Evolutionary conservation across 768 basidiomycete genomes (phyloP), one percentile per base, ranked within the genome.

Genomic region (Boletus subcaerulescens): DNA sequence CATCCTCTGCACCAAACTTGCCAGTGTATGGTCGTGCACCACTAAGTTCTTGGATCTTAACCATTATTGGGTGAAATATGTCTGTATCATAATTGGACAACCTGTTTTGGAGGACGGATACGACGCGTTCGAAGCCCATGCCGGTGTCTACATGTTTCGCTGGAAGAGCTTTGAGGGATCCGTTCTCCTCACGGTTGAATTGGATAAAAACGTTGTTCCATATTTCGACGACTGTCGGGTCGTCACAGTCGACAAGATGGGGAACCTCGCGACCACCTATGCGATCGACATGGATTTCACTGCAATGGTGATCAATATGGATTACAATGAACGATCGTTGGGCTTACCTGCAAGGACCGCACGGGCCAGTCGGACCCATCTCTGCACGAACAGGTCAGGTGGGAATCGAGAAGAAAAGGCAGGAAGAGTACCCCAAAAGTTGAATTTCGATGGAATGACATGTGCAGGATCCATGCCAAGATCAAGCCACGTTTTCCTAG

Each of bases 121-220:
- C 97, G 29, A 99, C 79, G 49, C 97, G 91, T 71, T 99, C 97
- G 71, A 97, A 99, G 41, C 97, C 97, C 95, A 99, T 94, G 48
- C 97, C 97, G 7, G 97, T 99, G 69, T 99, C 97, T 58, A 99
- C 91, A 64, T 99, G 97, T 73, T 94, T 93, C 32, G 87, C 83
- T 24, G 97, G 97, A 14, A 99, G 81, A 1, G 82, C 56, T 49
- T 81, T 84, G 15, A 99, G 80, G 18, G 86, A 83, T 39, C 90
- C 89, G 53, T 95, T 90, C 42, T 84, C 82, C 71, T 98, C 96
- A 45, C 97, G 90, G 70, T 99, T 98, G 77, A 90, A 99, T 65
- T 98, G 95, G 67, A 99, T 98, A 70, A 98, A 99, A 53, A 99
- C 97, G 69, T 97, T 98, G 77, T 99, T 99, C 97, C 97, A 99